Percentiles rank a stretch among this genome's conserved stretches.
Conservation (phyloP, 441 rosid species). For the Syzygium malaccense region DNA sequence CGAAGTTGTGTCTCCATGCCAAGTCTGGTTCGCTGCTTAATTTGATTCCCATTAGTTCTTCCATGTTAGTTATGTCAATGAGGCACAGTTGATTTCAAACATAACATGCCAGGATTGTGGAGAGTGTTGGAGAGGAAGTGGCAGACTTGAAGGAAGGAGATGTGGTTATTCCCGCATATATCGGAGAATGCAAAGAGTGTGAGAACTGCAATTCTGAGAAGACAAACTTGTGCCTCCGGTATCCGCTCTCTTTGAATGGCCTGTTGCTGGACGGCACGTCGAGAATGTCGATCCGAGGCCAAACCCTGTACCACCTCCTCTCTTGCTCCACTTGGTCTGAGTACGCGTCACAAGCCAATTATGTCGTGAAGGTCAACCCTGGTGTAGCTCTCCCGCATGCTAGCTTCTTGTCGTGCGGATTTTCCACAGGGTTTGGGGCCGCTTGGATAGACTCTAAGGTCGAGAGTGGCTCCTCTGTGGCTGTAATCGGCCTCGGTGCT, state of each 20-base stretch:
- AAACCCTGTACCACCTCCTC: constrained; percentile 17
- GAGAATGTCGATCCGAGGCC: constrained; percentile 30
- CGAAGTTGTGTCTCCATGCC: not conserved
- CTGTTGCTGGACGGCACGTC: constrained; percentile 37
- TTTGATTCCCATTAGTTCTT: not conserved
- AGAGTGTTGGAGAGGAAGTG: constrained; percentile 25
- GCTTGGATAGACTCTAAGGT: constrained; percentile 52
- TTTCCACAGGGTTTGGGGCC: constrained; percentile 47
- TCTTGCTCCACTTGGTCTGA: constrained; percentile 42
- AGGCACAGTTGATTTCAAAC: not conserved
- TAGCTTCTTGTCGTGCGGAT: constrained; percentile 38
- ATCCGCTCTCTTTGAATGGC: constrained; percentile 6
- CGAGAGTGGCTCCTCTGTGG: constrained; percentile 41
- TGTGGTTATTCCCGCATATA: constrained; percentile 23
- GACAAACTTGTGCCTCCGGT: constrained; percentile 28
- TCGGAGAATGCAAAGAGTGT: constrained; percentile 32
- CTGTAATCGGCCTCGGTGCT: constrained; percentile 54
- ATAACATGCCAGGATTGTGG: constrained; percentile 19
- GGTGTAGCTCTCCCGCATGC: constrained; percentile 14
- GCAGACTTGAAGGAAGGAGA: constrained; percentile 27
- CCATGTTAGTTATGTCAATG: not conserved
- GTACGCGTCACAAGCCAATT: constrained; percentile 26
- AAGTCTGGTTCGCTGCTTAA: not conserved
- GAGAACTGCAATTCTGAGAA: constrained; percentile 19
- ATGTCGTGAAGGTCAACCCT: constrained; percentile 12